These are phyloP conservation scores for Rosa multiflora DNA, from an alignment of 306 rosid species.

Conservation along the genomic window DNA sequence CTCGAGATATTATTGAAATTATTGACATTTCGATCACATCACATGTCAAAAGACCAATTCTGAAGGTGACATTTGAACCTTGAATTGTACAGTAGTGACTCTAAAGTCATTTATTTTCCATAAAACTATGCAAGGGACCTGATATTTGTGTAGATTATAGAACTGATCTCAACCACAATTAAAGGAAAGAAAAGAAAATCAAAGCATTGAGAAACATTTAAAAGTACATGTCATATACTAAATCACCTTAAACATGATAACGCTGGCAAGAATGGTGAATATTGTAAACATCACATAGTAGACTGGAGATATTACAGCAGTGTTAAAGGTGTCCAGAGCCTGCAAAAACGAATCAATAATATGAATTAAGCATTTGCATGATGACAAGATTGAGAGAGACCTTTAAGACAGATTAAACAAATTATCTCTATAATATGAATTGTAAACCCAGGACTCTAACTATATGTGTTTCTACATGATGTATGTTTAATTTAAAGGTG, in stretches of 20 bases:
- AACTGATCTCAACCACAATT: not conserved
- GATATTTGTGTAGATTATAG: not conserved
- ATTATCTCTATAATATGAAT: not conserved
- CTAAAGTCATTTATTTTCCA: not conserved
- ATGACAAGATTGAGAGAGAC: not conserved
- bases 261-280: slow-evolving; percentile 80
- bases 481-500: not conserved
- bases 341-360: slow-evolving; percentile 37
- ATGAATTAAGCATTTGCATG: slow-evolving; percentile 10
- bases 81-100: not conserved
- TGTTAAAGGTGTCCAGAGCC: slow-evolving; percentile 85
- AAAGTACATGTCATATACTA: not conserved
- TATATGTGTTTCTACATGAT: not conserved
- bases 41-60: not conserved
- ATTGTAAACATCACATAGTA: slow-evolving; percentile 86
- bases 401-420: not conserved
- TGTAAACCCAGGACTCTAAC: not conserved
- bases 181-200: not conserved
- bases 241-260: slow-evolving; percentile 81
- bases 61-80: not conserved
- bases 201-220: not conserved
- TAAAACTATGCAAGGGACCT: not conserved
- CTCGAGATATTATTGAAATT: not conserved
- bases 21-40: not conserved
- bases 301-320: slow-evolving; percentile 85